These are phyloP conservation scores for Escovopsis sp. DNA, from an alignment of 2,329 filamentous ascomycete genomes.

Conservation along the genomic window DNA sequence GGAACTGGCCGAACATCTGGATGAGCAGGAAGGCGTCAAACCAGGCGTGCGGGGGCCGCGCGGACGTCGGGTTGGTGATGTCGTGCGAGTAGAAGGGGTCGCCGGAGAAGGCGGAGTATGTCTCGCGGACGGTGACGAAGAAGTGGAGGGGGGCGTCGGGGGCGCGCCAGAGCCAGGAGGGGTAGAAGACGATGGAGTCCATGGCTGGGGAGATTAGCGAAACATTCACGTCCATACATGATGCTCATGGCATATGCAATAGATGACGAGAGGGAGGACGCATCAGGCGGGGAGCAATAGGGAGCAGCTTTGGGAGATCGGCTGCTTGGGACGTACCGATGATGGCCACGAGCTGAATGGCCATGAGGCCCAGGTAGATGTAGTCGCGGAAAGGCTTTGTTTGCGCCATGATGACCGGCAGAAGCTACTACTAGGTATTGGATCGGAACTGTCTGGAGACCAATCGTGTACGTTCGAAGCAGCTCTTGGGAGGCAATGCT, in stretches of 20 bases:
- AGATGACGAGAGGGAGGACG: too few species aligned
- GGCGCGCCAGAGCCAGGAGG: constrained; percentile 26
- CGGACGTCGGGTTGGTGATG: constrained; percentile 31
- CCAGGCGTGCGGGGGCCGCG: constrained; percentile 10
- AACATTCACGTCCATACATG: too few species aligned
- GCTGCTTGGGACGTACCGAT: neutral
- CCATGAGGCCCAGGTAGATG: too few species aligned
- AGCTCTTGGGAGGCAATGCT: too few species aligned
- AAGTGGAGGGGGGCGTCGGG: constrained; percentile 30
- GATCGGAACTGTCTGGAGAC: too few species aligned
- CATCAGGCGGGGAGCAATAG: too few species aligned
- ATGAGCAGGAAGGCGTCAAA: constrained; percentile 25
- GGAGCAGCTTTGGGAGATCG: too few species aligned
- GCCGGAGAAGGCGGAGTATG: constrained; percentile 32
- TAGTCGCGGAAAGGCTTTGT: neutral
- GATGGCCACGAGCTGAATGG: neutral
- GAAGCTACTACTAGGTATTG: too few species aligned
- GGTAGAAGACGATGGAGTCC: constrained; percentile 39
- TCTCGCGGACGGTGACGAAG: constrained; percentile 27
- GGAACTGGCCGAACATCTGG: constrained; percentile 35
- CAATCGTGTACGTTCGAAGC: too few species aligned
- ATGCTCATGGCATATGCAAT: too few species aligned
- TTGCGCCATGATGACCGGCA: neutral
- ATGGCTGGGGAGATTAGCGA: constrained; percentile 29
- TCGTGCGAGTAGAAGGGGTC: constrained; percentile 35